Conservation (phyloP, 192 early-diverging fungal species). For the Lobosporangium transversale region DNA sequence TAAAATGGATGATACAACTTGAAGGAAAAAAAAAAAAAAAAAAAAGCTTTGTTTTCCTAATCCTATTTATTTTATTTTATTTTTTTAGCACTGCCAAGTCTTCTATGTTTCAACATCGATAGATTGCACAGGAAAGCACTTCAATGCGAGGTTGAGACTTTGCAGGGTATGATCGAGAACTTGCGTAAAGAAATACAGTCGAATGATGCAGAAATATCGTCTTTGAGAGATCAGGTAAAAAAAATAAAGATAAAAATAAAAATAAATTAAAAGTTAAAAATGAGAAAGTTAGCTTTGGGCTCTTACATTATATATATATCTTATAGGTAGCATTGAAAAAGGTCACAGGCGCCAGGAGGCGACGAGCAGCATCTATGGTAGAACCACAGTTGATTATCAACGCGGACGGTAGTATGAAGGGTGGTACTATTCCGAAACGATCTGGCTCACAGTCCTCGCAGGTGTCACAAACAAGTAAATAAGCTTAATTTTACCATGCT, state of each 20-base stretch:
- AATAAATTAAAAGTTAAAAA: too few relatives aligned
- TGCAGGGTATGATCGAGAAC: slow-evolving; percentile 50
- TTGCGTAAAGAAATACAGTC: slow-evolving; percentile 45
- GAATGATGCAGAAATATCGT: slow-evolving; percentile 51
- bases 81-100: slow-evolving; percentile 60
- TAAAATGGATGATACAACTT: background rate
- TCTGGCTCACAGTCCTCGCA: slow-evolving; percentile 33
- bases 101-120: slow-evolving; percentile 66
- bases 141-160: slow-evolving; percentile 48
- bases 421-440: slow-evolving; percentile 16
- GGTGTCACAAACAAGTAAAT: slow-evolving; percentile 40
- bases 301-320: background rate
- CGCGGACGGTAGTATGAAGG: slow-evolving; percentile 20
- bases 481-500: background rate
- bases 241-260: background rate
- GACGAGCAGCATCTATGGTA: slow-evolving; percentile 45
- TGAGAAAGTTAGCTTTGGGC: too few relatives aligned
- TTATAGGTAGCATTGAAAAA: slow-evolving; percentile 45
- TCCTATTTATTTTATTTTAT: background rate
- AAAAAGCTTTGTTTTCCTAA: too few relatives aligned
- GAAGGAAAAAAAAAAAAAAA: background rate
- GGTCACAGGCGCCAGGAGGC: slow-evolving; percentile 42
- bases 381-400: slow-evolving; percentile 36
- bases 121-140: slow-evolving; percentile 54
- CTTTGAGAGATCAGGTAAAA: slow-evolving; percentile 43